phyloP scores from a whole-genome alignment of 2,329 filamentous ascomycete species.

The Gaeumannomyces sp. region DNA sequence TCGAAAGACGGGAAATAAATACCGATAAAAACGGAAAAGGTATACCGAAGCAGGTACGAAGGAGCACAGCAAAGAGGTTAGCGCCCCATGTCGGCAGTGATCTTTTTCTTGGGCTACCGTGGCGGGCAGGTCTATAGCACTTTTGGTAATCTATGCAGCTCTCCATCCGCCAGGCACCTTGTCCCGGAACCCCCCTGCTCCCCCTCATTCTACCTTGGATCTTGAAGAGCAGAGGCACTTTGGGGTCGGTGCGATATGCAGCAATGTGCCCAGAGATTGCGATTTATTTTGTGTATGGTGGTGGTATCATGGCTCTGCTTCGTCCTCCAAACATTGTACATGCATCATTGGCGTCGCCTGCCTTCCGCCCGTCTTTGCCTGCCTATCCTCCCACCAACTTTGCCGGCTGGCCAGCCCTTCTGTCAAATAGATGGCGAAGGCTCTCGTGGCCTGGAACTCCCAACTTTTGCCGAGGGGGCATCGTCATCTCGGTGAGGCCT shows the following conservation, averaged over 20 bases:
- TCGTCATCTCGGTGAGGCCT: constrained; percentile 7
- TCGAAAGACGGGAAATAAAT: no score
- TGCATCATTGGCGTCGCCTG: neutral
- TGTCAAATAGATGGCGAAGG: neutral
- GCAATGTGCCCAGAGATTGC: neutral
- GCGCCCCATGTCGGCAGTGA: no score
- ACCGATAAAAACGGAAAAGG: no score
- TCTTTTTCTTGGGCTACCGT: no score
- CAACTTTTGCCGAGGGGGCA: neutral
- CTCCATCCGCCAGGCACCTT: neutral
- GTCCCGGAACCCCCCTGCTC: neutral
- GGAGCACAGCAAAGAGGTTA: no score
- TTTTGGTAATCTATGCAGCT: neutral
- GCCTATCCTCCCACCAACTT: neutral
- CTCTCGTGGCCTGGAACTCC: neutral
- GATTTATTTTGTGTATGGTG: neutral
- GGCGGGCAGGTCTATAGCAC: neutral
- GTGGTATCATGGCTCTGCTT: neutral
- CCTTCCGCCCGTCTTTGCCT: neutral
- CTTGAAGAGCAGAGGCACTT: neutral
- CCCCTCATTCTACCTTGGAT: neutral
- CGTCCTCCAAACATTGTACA: neutral
- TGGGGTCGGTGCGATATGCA: neutral
- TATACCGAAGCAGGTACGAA: no score
- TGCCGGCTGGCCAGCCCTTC: no score